Evolutionary conservation across 2,329 filamentous ascomycete genomes (phyloP).

Genomic region (Nigrospora osmanthi): DNA sequence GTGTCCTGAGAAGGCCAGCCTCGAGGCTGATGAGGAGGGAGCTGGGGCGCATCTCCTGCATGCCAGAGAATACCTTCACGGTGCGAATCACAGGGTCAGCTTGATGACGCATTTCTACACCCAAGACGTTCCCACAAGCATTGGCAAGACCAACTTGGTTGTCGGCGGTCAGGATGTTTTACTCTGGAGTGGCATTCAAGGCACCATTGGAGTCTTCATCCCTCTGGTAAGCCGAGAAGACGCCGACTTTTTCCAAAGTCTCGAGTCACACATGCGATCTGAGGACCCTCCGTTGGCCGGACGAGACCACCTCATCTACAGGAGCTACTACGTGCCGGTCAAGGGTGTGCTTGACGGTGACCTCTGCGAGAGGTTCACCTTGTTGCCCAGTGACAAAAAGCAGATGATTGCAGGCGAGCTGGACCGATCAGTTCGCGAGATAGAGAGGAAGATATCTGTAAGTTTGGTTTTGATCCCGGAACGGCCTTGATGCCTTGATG

Average conservation of each 20-base stretch:
- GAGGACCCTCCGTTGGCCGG: conserved; percentile 86
- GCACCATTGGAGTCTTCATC: conserved; percentile 86
- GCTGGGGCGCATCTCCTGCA: conserved; percentile 87
- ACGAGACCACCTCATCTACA: conserved; percentile 90
- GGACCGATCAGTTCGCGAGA: conserved; percentile 83
- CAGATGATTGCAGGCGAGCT: conserved; percentile 90
- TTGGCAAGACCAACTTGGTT: conserved; percentile 83
- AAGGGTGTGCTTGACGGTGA: conserved; percentile 98
- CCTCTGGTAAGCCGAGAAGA: conserved; percentile 90
- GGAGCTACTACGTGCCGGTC: conserved; percentile 91
- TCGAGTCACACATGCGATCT: conserved; percentile 79
- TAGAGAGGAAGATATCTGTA: conserved; percentile 88
- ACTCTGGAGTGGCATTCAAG: conserved; percentile 90
- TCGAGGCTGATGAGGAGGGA: conserved; percentile 86
- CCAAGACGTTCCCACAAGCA: conserved; percentile 85
- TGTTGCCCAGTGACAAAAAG: conserved; percentile 82
- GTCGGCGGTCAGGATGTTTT: conserved; percentile 87
- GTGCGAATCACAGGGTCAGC: conserved; percentile 75
- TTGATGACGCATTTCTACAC: conserved; percentile 84
- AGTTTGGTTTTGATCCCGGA: conserved; percentile 13
- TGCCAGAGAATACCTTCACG: conserved; percentile 82
- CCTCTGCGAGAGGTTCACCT: conserved; percentile 82
- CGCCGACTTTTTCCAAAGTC: conserved; percentile 92
- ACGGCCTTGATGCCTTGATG: background rate
- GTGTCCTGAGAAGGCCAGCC: conserved; percentile 76